These are phyloP conservation scores for Crithidia brevicula DNA, from an alignment of 208 protist genomes.

Conservation along the genomic window DNA sequence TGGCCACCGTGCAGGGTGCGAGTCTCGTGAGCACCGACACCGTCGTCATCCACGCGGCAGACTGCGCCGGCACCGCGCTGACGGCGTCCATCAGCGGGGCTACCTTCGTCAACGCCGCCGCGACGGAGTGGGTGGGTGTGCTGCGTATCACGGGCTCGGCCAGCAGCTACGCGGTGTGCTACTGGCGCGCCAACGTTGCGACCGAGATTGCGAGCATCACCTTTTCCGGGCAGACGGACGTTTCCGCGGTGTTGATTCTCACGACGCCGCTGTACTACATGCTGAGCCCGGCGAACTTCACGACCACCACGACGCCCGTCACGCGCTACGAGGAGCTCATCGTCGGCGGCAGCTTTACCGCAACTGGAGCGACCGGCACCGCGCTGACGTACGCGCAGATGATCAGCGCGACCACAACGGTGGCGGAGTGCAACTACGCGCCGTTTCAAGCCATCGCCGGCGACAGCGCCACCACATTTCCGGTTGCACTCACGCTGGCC, in stretches of 20 bases:
- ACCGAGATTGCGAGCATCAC: conserved; percentile 70
- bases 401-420: conserved; percentile 43
- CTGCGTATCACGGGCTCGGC: conserved; percentile 55
- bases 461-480: conserved; percentile 26
- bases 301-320: conserved; percentile 35
- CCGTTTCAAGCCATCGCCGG: conserved; percentile 54
- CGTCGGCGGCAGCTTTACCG: conserved; percentile 55
- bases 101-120: conserved; percentile 28
- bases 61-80: conserved; percentile 50
- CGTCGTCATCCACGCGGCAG: conserved; percentile 42
- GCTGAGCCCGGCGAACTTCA: conserved; percentile 56
- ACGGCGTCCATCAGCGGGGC: conserved; percentile 37
- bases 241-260: conserved; percentile 50
- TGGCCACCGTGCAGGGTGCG: conserved; percentile 73
- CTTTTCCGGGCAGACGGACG: conserved; percentile 33
- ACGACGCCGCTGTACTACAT: conserved; percentile 68
- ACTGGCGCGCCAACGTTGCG: conserved; percentile 50
- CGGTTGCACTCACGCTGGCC: conserved; percentile 25
- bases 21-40: conserved; percentile 50
- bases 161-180: conserved; percentile 69
- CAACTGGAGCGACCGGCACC: conserved; percentile 6
- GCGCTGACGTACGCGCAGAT: conserved; percentile 41
- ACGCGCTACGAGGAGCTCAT: conserved; percentile 78
- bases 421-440: conserved; percentile 85
- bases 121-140: conserved; percentile 71